Conservation (phyloP, 495 filamentous ascomycete species). For the Penicillium tannophilum region DNA sequence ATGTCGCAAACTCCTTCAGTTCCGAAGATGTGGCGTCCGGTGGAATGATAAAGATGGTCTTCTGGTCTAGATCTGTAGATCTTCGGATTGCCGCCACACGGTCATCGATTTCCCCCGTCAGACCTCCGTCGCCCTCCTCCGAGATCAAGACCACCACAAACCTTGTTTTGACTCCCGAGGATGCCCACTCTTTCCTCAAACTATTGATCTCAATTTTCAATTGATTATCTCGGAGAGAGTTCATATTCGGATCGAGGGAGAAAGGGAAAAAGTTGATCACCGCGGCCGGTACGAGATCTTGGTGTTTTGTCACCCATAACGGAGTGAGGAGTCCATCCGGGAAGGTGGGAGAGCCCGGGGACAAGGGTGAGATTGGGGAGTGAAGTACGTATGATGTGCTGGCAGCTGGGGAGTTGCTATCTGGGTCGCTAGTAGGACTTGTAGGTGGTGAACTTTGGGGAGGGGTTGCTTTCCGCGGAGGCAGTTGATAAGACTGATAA, state of each 20-base stretch:
- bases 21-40: slow-evolving; percentile 62
- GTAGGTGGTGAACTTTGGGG: slow-evolving; percentile 51
- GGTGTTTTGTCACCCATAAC: slow-evolving; percentile 84
- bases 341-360: slow-evolving; percentile 75
- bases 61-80: slow-evolving; percentile 77
- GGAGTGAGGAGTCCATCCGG: slow-evolving; percentile 84
- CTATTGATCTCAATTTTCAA: slow-evolving; percentile 85
- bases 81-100: slow-evolving; percentile 73
- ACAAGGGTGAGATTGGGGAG: slow-evolving; percentile 85
- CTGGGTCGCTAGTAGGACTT: slow-evolving; percentile 49
- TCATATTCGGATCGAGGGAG: slow-evolving; percentile 66
- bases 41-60: slow-evolving; percentile 76
- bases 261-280: slow-evolving; percentile 75
- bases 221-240: slow-evolving; percentile 78
- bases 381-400: slow-evolving; percentile 61
- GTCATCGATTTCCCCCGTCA: slow-evolving; percentile 68
- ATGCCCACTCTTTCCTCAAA: slow-evolving; percentile 62
- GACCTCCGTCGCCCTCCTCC: slow-evolving; percentile 60
- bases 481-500: slow-evolving; percentile 58
- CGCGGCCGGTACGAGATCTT: slow-evolving; percentile 75
- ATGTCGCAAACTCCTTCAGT: slow-evolving; percentile 64
- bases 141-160: slow-evolving; percentile 77
- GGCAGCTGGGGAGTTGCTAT: slow-evolving; percentile 45
- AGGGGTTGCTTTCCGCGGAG: slow-evolving; percentile 63
- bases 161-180: slow-evolving; percentile 71